These are phyloP conservation scores for Avicennia marina DNA, from an alignment of 257 asterid genomes.

Conservation along the genomic window DNA sequence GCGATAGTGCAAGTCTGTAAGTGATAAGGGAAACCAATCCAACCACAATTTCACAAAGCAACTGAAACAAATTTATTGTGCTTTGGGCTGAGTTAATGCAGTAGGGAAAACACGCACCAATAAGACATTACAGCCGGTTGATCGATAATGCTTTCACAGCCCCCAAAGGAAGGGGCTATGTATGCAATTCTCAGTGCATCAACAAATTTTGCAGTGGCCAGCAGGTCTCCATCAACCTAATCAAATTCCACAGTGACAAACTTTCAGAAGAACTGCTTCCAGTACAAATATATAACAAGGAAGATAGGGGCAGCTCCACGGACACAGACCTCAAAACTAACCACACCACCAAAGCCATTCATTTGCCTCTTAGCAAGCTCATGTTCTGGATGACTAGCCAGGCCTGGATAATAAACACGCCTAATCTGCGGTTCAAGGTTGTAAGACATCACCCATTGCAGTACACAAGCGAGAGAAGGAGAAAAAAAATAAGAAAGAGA, in stretches of 20 bases:
- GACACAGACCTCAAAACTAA: constrained; percentile 81
- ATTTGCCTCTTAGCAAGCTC: constrained; percentile 76
- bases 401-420: constrained; percentile 77
- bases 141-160: constrained; percentile 88
- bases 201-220: constrained; percentile 63
- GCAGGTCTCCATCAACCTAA: constrained; percentile 81
- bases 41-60: no score
- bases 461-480: background rate
- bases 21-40: no score
- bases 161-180: constrained; percentile 94
- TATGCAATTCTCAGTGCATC: constrained; percentile 77
- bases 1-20: no score
- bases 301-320: background rate
- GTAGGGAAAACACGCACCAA: constrained; percentile 41
- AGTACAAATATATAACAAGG: background rate
- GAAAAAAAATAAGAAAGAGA: background rate
- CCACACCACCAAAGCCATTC: constrained; percentile 92
- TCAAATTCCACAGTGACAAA: constrained; percentile 1
- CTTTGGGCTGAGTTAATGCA: no score
- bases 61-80: no score
- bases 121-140: constrained; percentile 97
- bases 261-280: constrained; percentile 12
- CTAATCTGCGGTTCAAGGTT: constrained; percentile 45
- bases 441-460: background rate
- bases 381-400: constrained; percentile 85